Conservation (phyloP, 2,329 filamentous ascomycete genomes). For the Claviceps pazoutovae region DNA sequence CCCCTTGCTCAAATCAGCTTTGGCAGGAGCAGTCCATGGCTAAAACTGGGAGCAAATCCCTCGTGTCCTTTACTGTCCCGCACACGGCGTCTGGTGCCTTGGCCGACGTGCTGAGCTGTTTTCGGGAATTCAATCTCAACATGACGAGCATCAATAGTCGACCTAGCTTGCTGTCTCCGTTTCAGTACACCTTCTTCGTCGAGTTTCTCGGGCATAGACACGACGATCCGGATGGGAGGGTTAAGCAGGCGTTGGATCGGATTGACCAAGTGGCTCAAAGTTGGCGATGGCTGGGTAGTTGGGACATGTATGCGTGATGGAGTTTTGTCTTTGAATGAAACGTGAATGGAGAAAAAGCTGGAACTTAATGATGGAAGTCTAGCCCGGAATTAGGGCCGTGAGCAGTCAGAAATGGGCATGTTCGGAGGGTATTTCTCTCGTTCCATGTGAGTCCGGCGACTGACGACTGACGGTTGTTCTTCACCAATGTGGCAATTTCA, state of each 20-base stretch:
- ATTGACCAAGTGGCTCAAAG: slow-evolving; percentile 43
- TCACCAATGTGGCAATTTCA: not conserved
- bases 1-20: slow-evolving; percentile 13
- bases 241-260: slow-evolving; percentile 45
- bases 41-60: slow-evolving; percentile 43
- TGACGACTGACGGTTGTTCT: not conserved
- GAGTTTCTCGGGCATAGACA: slow-evolving; percentile 59
- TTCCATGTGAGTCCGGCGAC: not conserved
- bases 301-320: slow-evolving; percentile 28
- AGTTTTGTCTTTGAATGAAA: no score
- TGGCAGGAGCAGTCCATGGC: slow-evolving; percentile 14
- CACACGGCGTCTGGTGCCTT: slow-evolving; percentile 69
- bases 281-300: slow-evolving; percentile 59
- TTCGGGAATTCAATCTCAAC: slow-evolving; percentile 60
- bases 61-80: slow-evolving; percentile 72
- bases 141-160: slow-evolving; percentile 82
- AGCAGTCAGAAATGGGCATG: not conserved
- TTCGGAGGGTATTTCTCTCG: not conserved
- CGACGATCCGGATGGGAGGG: slow-evolving; percentile 38
- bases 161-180: slow-evolving; percentile 59
- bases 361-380: no score
- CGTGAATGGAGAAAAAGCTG: no score
- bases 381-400: no score
- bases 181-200: slow-evolving; percentile 91
- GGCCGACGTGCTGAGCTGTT: slow-evolving; percentile 66